Conservation (phyloP, 1,284 basidiomycete genomes). For the Pascua sp. region DNA sequence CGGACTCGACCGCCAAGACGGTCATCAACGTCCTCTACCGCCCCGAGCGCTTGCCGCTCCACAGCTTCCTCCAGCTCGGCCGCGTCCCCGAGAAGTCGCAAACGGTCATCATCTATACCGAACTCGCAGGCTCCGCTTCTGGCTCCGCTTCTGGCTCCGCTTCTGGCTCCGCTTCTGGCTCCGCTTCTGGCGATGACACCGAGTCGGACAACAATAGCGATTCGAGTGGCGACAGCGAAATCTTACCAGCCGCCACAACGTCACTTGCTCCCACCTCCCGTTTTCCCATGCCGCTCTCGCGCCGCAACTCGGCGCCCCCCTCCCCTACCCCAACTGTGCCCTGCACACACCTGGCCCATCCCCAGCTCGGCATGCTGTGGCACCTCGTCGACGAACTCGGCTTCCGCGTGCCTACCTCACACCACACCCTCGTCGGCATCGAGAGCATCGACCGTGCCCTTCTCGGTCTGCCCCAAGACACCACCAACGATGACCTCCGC, state of each 20-base stretch:
- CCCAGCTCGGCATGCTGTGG: conserved; percentile 6
- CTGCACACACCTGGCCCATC: neutral
- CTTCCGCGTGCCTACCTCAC: neutral
- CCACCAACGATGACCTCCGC: neutral
- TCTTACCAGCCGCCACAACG: neutral
- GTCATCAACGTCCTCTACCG: too few relatives aligned
- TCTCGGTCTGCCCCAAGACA: conserved; percentile 2
- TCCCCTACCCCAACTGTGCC: neutral
- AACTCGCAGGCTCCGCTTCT: too few relatives aligned
- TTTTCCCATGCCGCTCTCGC: neutral
- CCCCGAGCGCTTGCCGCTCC: too few relatives aligned
- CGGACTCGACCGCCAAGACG: too few relatives aligned
- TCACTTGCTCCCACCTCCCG: neutral
- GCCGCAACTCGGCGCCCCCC: neutral
- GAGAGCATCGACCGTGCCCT: conserved; percentile 3
- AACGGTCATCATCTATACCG: too few relatives aligned
- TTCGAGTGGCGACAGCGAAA: neutral
- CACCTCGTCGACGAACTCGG: conserved; percentile 9
- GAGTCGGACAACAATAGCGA: too few relatives aligned
- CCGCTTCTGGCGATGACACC: too few relatives aligned
- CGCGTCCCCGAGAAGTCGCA: too few relatives aligned
- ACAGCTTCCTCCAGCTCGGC: too few relatives aligned
- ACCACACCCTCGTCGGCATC: conserved; percentile 6
- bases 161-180: too few relatives aligned
- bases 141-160: too few relatives aligned